Base-by-base conservation (phyloP, 257 asterid genomes). In the Capsicum pubescens region DNA sequence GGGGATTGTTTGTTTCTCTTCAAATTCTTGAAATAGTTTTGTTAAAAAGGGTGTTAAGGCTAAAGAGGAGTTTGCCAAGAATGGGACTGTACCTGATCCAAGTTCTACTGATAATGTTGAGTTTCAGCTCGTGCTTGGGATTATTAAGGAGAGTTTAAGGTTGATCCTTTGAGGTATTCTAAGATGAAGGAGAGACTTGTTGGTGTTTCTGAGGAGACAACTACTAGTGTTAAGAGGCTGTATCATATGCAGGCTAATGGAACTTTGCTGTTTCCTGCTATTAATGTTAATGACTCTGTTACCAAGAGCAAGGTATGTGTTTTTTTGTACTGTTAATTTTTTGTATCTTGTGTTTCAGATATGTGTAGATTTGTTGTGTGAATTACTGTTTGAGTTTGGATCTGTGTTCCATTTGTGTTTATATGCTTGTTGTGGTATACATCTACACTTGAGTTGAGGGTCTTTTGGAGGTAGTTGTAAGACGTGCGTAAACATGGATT, bases 201-300 rank as follows among this genome's bases (percentile, higher is more conserved):
- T n/a, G n/a, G n/a, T n/a, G n/a, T n/a, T n/a, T n/a, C 98, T 5
- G 98, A 95, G 89, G 98, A 95, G 85, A 93, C 98, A 10, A 95
- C 98, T 83, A 95, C 98, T 54, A 97, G 98, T 8, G 98, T 95
- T 10, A 95, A 95, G 95, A 92, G 98, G 88, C 82, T 95, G 85
- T 95, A 95, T 82, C 98, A 95, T 86, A 95, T 95, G 98, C 98
- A 95, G 86, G 92, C 87, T 52, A 93, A 83, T 66, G 98, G 98
- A 9, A 80, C 97, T 48, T 83, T 95, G 70, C 89, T 95, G 54
- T 95, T 94, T 93, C 93, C 97, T 44, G 98, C 97, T 19, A 94
- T 94, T 14, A 94, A 92, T 74, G 97, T 93, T 84, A 94, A 93
- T 12, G 97, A 95, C 80, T 93, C 98, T 44, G 98, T 94, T 63